phyloP scores from a whole-genome alignment of 1,284 basidiomycete genomes.

The Tetrapyrgos nigripes region DNA sequence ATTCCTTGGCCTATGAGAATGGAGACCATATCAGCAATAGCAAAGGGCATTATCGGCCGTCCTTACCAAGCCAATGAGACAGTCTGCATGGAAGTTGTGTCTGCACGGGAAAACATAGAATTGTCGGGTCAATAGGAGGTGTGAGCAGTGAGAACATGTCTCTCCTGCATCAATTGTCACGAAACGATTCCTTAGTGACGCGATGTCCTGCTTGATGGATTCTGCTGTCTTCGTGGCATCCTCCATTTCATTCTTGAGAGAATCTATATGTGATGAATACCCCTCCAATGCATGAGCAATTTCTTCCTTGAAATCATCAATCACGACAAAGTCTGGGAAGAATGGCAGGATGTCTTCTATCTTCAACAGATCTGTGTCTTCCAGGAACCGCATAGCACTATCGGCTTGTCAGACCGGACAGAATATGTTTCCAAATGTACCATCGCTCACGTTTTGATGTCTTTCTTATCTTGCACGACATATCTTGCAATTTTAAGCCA shows the following conservation, averaged over 20 bases:
- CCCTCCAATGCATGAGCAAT: slow-evolving; percentile 96
- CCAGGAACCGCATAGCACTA: slow-evolving; percentile 96
- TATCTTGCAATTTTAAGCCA: slow-evolving; percentile 98
- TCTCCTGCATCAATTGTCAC: slow-evolving; percentile 92
- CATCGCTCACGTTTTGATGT: slow-evolving; percentile 89
- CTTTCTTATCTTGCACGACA: slow-evolving; percentile 96
- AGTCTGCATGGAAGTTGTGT: slow-evolving; percentile 95
- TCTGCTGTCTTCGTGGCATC: slow-evolving; percentile 93
- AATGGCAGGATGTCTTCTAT: slow-evolving; percentile 99
- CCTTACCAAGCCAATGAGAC: slow-evolving; percentile 87
- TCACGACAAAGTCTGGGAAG: slow-evolving; percentile 99
- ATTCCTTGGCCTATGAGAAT: slow-evolving; percentile 81
- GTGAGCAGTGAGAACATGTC: slow-evolving; percentile 83
- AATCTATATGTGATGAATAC: slow-evolving; percentile 92
- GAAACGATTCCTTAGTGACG: slow-evolving; percentile 87
- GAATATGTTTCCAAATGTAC: slow-evolving; percentile 9
- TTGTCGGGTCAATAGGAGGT: slow-evolving; percentile 82
- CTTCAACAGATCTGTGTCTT: slow-evolving; percentile 93
- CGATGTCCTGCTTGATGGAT: slow-evolving; percentile 92
- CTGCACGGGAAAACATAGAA: slow-evolving; percentile 99
- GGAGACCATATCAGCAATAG: slow-evolving; percentile 16
- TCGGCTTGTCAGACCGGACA: slow-evolving; percentile 5
- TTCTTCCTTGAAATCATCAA: slow-evolving; percentile 99
- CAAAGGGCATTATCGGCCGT: not conserved
- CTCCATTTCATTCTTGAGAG: slow-evolving; percentile 94